A percentile compares a stretch with the other conserved stretches of the same genome.
These are phyloP conservation scores for Pseudocercospora fuligena DNA, from an alignment of 2,329 filamentous ascomycete genomes.

Conservation along the genomic window DNA sequence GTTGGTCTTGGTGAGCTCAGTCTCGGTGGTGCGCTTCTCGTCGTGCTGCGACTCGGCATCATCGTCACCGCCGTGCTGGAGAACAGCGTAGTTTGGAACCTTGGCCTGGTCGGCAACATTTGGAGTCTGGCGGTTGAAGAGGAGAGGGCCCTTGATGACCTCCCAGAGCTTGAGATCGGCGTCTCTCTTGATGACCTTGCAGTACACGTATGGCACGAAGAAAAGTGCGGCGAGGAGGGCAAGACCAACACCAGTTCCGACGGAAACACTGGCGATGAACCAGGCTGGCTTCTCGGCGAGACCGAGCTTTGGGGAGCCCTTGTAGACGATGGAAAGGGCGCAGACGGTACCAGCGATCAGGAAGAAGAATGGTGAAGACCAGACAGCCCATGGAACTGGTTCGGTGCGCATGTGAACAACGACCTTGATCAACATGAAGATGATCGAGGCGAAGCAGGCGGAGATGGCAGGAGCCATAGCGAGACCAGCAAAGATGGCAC, in stretches of 20 bases:
- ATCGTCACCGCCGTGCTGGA: constrained; percentile 23
- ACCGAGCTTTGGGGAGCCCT: constrained; percentile 53
- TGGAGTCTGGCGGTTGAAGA: constrained; percentile 32
- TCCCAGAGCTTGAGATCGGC: constrained; percentile 63
- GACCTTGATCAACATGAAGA: constrained; percentile 56
- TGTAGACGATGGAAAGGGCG: constrained; percentile 62
- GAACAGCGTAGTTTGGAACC: constrained; percentile 38
- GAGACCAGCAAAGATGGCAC: constrained; percentile 49
- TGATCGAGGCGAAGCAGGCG: constrained; percentile 51
- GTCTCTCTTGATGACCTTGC: constrained; percentile 64
- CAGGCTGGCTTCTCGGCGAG: constrained; percentile 48
- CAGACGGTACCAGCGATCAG: constrained; percentile 50
- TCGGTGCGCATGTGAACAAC: constrained; percentile 53
- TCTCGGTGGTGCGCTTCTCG: constrained; percentile 11
- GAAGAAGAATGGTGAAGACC: constrained; percentile 55
- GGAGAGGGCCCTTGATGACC: constrained; percentile 53
- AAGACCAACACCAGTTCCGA: constrained; percentile 59
- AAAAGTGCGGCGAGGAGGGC: constrained; percentile 57
- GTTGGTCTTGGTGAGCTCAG: constrained; percentile 6
- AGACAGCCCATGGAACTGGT: constrained; percentile 54
- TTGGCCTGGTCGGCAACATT: constrained; percentile 35
- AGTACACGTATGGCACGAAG: constrained; percentile 64
- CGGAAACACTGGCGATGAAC: constrained; percentile 59
- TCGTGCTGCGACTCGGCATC: constrained; percentile 8
- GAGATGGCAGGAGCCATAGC: constrained; percentile 55